Conservation (phyloP, 176 grass and related monocot genomes). For the Carex kokanica region DNA sequence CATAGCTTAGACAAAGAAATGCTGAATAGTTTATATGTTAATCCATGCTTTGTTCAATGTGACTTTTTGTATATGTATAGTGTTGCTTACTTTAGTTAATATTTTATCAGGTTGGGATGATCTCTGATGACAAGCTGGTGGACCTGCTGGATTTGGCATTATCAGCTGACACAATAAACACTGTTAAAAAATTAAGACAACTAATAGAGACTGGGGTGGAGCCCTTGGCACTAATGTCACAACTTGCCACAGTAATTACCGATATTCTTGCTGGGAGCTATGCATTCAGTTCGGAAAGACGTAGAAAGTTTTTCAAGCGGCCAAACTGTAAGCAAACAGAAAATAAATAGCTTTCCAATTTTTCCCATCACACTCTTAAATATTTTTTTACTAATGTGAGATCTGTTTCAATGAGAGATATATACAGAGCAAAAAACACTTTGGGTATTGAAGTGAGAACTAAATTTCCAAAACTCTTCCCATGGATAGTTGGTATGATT, state of each 20-base stretch:
- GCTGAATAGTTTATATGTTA: neutral
- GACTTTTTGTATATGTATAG: neutral
- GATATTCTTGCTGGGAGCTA: conserved; percentile 91
- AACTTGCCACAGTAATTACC: conserved; percentile 89
- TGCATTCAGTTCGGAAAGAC: conserved; percentile 49
- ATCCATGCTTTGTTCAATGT: neutral
- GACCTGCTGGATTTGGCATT: conserved; percentile 96
- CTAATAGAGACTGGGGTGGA: conserved; percentile 88
- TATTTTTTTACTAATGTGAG: conserved; percentile 7
- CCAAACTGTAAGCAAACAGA: conserved; percentile 55
- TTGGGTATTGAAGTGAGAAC: neutral
- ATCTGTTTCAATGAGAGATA: neutral
- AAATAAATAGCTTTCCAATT: neutral
- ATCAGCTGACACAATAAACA: conserved; percentile 91
- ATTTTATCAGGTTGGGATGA: conserved; percentile 73
- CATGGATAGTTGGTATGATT: neutral
- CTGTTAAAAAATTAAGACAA: conserved; percentile 80
- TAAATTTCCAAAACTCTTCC: neutral
- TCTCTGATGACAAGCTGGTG: conserved; percentile 89
- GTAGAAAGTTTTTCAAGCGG: conserved; percentile 80
- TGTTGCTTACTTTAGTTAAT: conserved; percentile 30
- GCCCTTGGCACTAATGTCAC: conserved; percentile 85
- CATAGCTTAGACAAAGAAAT: neutral
- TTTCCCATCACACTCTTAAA: neutral
- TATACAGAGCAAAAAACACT: neutral